Base-by-base conservation (phyloP, 495 filamentous ascomycete species). In the Paragyromitra xinjiangensis region DNA sequence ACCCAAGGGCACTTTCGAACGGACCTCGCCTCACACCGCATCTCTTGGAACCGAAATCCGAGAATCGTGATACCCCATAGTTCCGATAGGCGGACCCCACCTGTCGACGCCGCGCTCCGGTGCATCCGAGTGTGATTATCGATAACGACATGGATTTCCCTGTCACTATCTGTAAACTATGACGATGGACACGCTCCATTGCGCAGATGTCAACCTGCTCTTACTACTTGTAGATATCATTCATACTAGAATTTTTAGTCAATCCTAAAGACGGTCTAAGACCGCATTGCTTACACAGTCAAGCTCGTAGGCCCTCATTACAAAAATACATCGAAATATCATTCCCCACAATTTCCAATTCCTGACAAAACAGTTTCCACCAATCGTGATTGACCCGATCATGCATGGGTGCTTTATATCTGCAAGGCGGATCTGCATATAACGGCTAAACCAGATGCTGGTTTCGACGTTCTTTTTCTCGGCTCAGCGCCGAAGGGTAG, bases 31-130 rank as follows among this genome's bases (percentile, higher is more conserved):
- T 34, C n/a, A 22, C 8, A 62, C 50, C 1, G 6, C 19, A 53
- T 53, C 19, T 8, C n/a, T 53, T 22, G 2, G 50, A 53, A 16
- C n/a, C 53, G 34, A 22, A 26, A n/a, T 45, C 34, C 12, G 65
- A 55, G 6, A 34, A 44, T 42, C 34, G 39, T 34, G 19, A n/a
- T 66, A n/a, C 45, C 26, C 29, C 22, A 51, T 34, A 29, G 6
- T 24, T 12, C 45, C 45, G 64, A 66, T 53, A 51, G 22, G 64
- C 55, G 45, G 64, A 66, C 64, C 48, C 48, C 63, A 65, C 63
- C 14, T 50, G 42, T 34, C 40, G 4, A 19, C 19, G 63, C 63
- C 63, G 44, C 44, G 12, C 45, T 67, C 64, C 44, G 64, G 19
- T 44, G 9, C 39, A 42, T 34, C 56, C 56, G 26, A 59, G 22